These are phyloP conservation scores for Saccharum officinarum DNA, from an alignment of 176 grass and related monocot genomes.

Conservation along the genomic window DNA sequence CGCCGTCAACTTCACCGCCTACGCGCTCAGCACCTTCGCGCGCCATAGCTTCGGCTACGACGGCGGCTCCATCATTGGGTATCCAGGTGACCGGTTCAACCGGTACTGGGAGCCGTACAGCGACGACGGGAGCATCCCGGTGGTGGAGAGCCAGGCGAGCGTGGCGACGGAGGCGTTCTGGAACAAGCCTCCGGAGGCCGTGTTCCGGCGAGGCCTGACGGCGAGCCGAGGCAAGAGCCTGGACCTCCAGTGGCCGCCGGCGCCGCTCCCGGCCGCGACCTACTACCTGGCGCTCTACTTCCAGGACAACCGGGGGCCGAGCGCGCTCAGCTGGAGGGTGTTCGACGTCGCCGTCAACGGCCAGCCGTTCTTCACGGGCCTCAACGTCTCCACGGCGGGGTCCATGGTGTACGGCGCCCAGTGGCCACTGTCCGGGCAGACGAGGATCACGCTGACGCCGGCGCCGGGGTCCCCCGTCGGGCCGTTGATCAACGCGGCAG, in stretches of 20 bases:
- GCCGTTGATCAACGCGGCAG: constrained; percentile 87
- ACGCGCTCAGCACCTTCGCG: constrained; percentile 68
- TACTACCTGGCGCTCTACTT: constrained; percentile 95
- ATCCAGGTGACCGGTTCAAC: constrained; percentile 69
- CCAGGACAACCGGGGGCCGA: constrained; percentile 70
- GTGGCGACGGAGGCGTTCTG: constrained; percentile 61
- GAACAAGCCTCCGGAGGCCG: constrained; percentile 67
- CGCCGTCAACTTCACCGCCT: constrained; percentile 56
- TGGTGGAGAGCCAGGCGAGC: constrained; percentile 56
- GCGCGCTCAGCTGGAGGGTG: constrained; percentile 64
- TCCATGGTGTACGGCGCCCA: constrained; percentile 50
- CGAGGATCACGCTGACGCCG: constrained; percentile 65
- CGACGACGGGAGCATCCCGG: constrained; percentile 43
- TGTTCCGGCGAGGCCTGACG: constrained; percentile 61
- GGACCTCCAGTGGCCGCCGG: constrained; percentile 62
- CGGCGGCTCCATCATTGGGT: constrained; percentile 51
- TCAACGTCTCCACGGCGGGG: constrained; percentile 77
- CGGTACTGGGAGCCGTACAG: constrained; percentile 78
- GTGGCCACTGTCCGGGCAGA: constrained; percentile 69
- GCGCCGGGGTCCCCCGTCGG: constrained; percentile 58
- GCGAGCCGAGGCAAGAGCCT: constrained; percentile 47
- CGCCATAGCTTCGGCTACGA: constrained; percentile 71
- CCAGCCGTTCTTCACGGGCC: constrained; percentile 55
- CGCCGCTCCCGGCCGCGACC: constrained; percentile 57
- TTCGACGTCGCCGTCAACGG: constrained; percentile 83